phyloP scores from a whole-genome alignment of 768 basidiomycete species.

The Phanerodontia chrysosporium region DNA sequence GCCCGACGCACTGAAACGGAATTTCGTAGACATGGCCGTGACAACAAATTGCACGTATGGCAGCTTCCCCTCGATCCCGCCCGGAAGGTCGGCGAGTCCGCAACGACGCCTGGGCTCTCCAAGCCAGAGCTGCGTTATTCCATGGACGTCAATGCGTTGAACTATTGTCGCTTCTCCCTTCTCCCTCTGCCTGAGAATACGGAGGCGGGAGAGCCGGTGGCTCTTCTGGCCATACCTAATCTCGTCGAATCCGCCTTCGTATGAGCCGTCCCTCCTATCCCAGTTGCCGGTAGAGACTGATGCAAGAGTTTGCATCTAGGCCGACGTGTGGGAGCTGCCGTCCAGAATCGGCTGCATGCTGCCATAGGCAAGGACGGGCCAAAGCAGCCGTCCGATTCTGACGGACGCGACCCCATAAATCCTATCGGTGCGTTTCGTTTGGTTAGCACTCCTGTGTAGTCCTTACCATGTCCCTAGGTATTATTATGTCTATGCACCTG shows the following conservation, averaged over 20 bases:
- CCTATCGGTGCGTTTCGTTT: conserved; percentile 46
- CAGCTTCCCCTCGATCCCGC: conserved; percentile 17
- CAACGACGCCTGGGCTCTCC: conserved; percentile 44
- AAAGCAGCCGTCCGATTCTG: conserved; percentile 22
- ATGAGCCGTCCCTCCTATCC: conserved; percentile 24
- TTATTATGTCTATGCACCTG: conserved; percentile 86
- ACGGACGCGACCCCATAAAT: conserved; percentile 42
- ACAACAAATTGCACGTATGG: conserved; percentile 85
- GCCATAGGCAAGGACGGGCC: conserved; percentile 64
- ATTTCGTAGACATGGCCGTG: conserved; percentile 67
- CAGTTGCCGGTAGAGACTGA: too few relatives aligned
- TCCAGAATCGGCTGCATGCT: conserved; percentile 69
- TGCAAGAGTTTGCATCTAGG: conserved; percentile 49
- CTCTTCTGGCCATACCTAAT: conserved; percentile 80
- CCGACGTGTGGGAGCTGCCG: conserved; percentile 84
- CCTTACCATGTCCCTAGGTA: conserved; percentile 42
- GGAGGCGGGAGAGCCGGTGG: conserved; percentile 25
- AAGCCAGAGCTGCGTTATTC: conserved; percentile 56
- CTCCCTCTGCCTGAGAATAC: conserved; percentile 26
- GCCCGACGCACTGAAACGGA: background rate
- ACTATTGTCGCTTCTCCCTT: conserved; percentile 89
- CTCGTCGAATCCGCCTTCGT: conserved; percentile 85
- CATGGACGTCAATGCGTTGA: conserved; percentile 88
- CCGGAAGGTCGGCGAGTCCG: conserved; percentile 50
- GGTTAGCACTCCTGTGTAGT: background rate